A percentile compares a stretch with the other conserved stretches of the same genome.
These are phyloP conservation scores for Suhomyces pyralidae DNA, from an alignment of 805 yeast genomes.

Conservation along the genomic window DNA sequence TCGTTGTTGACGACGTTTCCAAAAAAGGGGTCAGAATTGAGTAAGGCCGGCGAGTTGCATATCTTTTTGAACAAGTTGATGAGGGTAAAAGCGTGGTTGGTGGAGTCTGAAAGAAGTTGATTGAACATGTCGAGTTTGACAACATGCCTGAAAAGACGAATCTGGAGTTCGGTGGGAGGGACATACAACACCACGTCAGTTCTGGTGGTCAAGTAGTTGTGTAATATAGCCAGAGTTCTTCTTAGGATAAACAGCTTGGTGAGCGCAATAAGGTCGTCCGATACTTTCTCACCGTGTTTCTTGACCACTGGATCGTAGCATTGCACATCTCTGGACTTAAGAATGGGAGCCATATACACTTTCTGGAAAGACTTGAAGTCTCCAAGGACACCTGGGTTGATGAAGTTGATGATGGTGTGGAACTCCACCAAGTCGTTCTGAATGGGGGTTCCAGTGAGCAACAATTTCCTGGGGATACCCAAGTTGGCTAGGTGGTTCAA, in stretches of 20 bases:
- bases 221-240: conserved; percentile 59
- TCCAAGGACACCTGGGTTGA: conserved; percentile 83
- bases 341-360: conserved; percentile 66
- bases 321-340: conserved; percentile 60
- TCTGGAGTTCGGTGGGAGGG: conserved; percentile 66
- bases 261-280: conserved; percentile 59
- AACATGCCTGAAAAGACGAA: conserved; percentile 51
- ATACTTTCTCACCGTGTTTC: conserved; percentile 56
- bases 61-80: conserved; percentile 76
- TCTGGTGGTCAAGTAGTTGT: conserved; percentile 63
- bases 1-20: conserved; percentile 8
- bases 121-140: conserved; percentile 35
- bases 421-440: conserved; percentile 89
- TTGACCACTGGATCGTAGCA: conserved; percentile 50
- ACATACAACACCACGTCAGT: conserved; percentile 77
- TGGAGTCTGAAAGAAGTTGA: conserved; percentile 23
- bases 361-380: conserved; percentile 54
- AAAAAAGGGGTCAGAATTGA: conserved; percentile 49
- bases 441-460: conserved; percentile 88
- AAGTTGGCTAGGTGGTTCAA: conserved; percentile 59
- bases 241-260: conserved; percentile 71
- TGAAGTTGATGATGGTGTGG: conserved; percentile 72
- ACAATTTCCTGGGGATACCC: conserved; percentile 52
- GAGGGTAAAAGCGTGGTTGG: conserved; percentile 53
- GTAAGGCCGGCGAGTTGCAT: conserved; percentile 75